Percentiles rank a stretch among this genome's conserved stretches.
Conservation (phyloP, 129 eudicot species). For the Chrysanthemum makinoi region DNA sequence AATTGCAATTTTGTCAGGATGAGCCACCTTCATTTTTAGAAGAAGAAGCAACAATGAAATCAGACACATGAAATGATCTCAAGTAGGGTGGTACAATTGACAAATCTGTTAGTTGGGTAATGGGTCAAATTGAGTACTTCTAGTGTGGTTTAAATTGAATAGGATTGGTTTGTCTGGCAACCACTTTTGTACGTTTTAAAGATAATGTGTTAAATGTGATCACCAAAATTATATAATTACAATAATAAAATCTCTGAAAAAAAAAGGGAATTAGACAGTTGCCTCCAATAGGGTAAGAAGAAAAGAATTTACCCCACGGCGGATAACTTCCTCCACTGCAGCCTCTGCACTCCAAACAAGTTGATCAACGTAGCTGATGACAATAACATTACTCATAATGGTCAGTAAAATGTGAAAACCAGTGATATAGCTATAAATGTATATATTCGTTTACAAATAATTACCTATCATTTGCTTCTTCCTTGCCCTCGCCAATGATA, state of each 20-base stretch:
- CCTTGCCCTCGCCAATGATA: conserved; percentile 97
- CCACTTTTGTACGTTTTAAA: conserved; percentile 12
- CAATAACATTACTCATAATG: background rate
- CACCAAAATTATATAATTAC: background rate
- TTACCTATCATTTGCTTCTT: conserved; percentile 94
- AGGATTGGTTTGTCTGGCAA: background rate
- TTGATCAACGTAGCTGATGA: conserved; percentile 83
- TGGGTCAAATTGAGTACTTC: background rate
- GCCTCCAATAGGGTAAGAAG: background rate
- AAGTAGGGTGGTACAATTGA: background rate
- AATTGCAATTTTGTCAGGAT: conserved; percentile 88
- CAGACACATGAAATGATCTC: background rate
- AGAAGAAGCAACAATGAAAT: conserved; percentile 23
- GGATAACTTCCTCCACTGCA: conserved; percentile 93
- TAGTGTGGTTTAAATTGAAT: background rate
- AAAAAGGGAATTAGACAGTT: background rate
- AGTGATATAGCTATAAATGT: background rate
- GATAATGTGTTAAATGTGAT: background rate
- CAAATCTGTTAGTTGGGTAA: background rate
- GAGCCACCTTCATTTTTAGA: conserved; percentile 71
- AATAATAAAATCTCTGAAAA: background rate
- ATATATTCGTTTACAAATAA: background rate
- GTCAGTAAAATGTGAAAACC: conserved; percentile 6
- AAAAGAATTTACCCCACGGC: conserved; percentile 68
- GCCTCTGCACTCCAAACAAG: conserved; percentile 99